These are phyloP conservation scores for Sporothrix luriei DNA, from an alignment of 2,329 filamentous ascomycete species.

Conservation along the genomic window DNA sequence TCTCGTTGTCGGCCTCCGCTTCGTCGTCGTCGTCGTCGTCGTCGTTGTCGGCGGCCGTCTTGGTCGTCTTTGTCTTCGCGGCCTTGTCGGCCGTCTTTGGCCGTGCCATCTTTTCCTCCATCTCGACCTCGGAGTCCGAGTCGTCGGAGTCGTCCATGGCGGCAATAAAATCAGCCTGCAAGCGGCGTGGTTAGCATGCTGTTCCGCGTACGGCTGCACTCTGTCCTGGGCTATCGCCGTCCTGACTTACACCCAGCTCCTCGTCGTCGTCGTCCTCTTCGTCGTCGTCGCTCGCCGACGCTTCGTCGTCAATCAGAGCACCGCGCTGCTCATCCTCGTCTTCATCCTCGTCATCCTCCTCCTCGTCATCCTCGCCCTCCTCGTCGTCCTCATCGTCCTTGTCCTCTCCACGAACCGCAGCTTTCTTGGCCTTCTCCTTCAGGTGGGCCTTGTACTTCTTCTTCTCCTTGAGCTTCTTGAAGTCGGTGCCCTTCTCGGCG, in stretches of 20 bases:
- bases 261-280: slow-evolving; percentile 41
- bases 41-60: slow-evolving; percentile 41
- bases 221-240: slow-evolving; percentile 27
- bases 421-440: slow-evolving; percentile 41
- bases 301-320: slow-evolving; percentile 38
- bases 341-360: slow-evolving; percentile 44
- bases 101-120: slow-evolving; percentile 70
- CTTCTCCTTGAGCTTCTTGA: slow-evolving; percentile 55
- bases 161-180: slow-evolving; percentile 54
- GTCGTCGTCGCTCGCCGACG: slow-evolving; percentile 38
- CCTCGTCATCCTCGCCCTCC: slow-evolving; percentile 44
- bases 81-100: slow-evolving; percentile 39
- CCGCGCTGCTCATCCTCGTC: slow-evolving; percentile 44
- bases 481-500: slow-evolving; percentile 58
- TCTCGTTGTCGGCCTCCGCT: slow-evolving; percentile 76
- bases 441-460: slow-evolving; percentile 52
- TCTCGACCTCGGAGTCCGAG: slow-evolving; percentile 74
- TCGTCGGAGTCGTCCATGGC: slow-evolving; percentile 63
- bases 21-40: slow-evolving; percentile 60
- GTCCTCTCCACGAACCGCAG: slow-evolving; percentile 37
- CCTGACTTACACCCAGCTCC: slow-evolving; percentile 35
- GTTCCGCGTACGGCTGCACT: background rate
- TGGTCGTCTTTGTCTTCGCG: slow-evolving; percentile 40
- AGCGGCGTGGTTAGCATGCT: slow-evolving; percentile 17
- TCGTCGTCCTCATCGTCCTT: slow-evolving; percentile 47